Evolutionary conservation across 169 alveolate genomes (phyloP), one percentile per base, ranked within the genome.

Genomic region (Theileria orientalis): DNA sequence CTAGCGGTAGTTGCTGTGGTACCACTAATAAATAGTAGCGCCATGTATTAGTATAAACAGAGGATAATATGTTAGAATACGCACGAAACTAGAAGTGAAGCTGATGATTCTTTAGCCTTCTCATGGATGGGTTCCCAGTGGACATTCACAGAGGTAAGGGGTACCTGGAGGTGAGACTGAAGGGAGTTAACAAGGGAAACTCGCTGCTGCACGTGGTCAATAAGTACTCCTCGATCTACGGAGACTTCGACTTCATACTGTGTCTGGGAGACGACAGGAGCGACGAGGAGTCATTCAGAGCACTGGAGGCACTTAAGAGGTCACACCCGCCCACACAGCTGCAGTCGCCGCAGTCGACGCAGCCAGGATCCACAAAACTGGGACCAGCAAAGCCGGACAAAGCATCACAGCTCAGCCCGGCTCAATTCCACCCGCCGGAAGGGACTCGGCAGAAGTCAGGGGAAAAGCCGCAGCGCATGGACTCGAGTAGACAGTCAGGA

Each of bases 51-150:
- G n/a, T n/a, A n/a, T n/a, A n/a, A n/a, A n/a, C n/a, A n/a, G n/a
- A n/a, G n/a, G n/a, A n/a, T n/a, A n/a, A n/a, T n/a, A n/a, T n/a
- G n/a, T n/a, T n/a, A n/a, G n/a, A n/a, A n/a, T n/a, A n/a, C n/a
- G n/a, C n/a, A n/a, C n/a, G n/a, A n/a, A n/a, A n/a, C n/a, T n/a
- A n/a, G n/a, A n/a, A n/a, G n/a, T n/a, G n/a, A n/a, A n/a, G n/a
- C n/a, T n/a, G n/a, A n/a, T n/a, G n/a, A 5, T 49, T 49, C 3
- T 49, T 5, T 49, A 78, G 67, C 37, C 68, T 54, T 29, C 16
- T 61, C n/a, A 69, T 78, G 82, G 1, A 68, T n/a, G 63, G 74
- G 3, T 86, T 68, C 35, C 92, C 92, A 9, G 92, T 86, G 13
- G 85, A 86, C 27, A 90, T 86, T 0, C 83, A 72, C 9, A 29